Evolutionary conservation across 2,329 filamentous ascomycete genomes (phyloP).

Genomic region (Lachnellula willkommii): DNA sequence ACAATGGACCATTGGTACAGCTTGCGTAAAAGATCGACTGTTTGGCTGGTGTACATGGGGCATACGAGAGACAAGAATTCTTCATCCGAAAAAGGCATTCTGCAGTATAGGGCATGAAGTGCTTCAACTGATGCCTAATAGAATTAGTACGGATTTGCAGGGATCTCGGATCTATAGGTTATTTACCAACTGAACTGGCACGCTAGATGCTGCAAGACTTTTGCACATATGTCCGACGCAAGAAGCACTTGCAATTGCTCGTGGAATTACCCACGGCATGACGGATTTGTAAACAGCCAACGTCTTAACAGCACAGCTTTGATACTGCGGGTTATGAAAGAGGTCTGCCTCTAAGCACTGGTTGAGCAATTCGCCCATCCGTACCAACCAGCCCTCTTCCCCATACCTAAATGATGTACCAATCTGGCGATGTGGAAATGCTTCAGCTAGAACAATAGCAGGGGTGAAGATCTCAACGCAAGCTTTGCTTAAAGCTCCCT

Average conservation of each 20-base stretch:
- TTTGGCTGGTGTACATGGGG: constrained; percentile 70
- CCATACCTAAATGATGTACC: constrained; percentile 65
- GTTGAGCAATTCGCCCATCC: constrained; percentile 68
- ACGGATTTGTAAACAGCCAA: constrained; percentile 72
- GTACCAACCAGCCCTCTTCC: constrained; percentile 79
- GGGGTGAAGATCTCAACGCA: constrained; percentile 94
- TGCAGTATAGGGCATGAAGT: constrained; percentile 74
- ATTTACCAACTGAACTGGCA: constrained; percentile 68
- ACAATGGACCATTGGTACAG: constrained; percentile 77
- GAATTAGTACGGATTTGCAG: constrained; percentile 15
- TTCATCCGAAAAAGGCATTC: constrained; percentile 67
- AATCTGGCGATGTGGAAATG: constrained; percentile 66
- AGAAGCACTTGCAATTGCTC: constrained; percentile 66
- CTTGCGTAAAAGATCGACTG: constrained; percentile 64
- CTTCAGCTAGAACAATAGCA: constrained; percentile 64
- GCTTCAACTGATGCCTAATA: constrained; percentile 70
- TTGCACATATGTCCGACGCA: constrained; percentile 67
- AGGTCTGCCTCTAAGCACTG: constrained; percentile 65
- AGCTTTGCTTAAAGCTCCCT: constrained; percentile 77
- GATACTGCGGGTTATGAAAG: constrained; percentile 60
- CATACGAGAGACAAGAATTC: constrained; percentile 75
- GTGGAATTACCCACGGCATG: constrained; percentile 82
- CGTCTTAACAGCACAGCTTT: constrained; percentile 67
- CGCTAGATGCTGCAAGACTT: constrained; percentile 63
- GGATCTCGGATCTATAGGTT: not conserved